Evolutionary conservation across 2,329 filamentous ascomycete species (phyloP).

Genomic region (Ophiobolus disseminans): DNA sequence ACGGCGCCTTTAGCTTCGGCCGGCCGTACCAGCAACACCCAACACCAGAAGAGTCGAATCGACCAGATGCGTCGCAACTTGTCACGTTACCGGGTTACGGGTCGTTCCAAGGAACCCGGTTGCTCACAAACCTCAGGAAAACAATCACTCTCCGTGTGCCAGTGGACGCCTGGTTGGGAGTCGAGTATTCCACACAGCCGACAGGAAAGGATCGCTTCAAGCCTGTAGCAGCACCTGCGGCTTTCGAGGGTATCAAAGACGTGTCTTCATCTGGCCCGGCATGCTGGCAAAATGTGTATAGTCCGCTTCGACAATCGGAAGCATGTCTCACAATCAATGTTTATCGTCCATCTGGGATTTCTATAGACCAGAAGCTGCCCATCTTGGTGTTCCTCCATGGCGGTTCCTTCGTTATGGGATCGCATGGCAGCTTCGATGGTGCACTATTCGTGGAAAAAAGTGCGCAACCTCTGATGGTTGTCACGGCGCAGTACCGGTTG

Average conservation of each 20-base stretch:
- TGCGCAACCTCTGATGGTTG: constrained; percentile 39
- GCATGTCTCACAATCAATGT: constrained; percentile 45
- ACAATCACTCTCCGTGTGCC: constrained; percentile 40
- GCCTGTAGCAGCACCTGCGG: constrained; percentile 50
- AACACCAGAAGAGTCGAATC: constrained; percentile 8
- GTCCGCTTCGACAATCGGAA: constrained; percentile 35
- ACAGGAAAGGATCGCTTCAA: constrained; percentile 52
- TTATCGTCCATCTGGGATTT: constrained; percentile 36
- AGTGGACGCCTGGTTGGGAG: constrained; percentile 58
- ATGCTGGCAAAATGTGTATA: constrained; percentile 55
- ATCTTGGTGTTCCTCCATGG: constrained; percentile 42
- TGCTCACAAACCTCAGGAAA: constrained; percentile 45
- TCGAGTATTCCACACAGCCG: constrained; percentile 56
- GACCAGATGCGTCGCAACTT: constrained; percentile 26
- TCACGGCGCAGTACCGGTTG: constrained; percentile 46
- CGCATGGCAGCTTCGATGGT: constrained; percentile 43
- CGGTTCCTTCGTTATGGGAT: constrained; percentile 40
- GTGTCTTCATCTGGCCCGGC: constrained; percentile 52
- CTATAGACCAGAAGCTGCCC: constrained; percentile 38
- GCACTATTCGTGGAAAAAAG: constrained; percentile 43
- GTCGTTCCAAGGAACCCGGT: constrained; percentile 49
- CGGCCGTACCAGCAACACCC: constrained; percentile 14
- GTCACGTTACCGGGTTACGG: constrained; percentile 51
- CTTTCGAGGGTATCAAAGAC: constrained; percentile 51
- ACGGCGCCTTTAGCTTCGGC: constrained; percentile 24